phyloP scores from a whole-genome alignment of 2,329 filamentous ascomycete genomes.

The Claviceps maximensis region DNA sequence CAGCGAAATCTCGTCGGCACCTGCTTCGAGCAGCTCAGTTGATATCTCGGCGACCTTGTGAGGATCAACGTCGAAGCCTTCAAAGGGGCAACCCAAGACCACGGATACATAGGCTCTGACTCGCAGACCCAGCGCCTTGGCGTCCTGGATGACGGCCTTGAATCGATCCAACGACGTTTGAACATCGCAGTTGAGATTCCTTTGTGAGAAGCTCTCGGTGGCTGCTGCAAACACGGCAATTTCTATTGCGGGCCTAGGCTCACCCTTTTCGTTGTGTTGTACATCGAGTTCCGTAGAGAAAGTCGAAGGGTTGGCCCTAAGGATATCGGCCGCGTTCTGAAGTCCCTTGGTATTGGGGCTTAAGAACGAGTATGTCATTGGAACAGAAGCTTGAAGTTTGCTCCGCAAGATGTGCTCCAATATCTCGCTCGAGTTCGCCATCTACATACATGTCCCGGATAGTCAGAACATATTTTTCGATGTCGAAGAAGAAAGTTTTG shows the following conservation, averaged over 20 bases:
- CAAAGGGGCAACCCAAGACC: conserved; percentile 68
- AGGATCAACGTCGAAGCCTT: conserved; percentile 51
- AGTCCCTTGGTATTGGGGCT: conserved; percentile 66
- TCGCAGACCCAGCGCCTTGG: conserved; percentile 50
- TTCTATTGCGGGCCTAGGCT: conserved; percentile 42
- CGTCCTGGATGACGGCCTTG: conserved; percentile 53
- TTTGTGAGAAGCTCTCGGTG: conserved; percentile 66
- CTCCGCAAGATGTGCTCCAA: conserved; percentile 52
- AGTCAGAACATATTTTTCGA: neutral
- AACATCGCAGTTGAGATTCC: conserved; percentile 73
- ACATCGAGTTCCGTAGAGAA: conserved; percentile 38
- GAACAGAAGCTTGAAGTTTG: conserved; percentile 37
- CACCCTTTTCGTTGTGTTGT: conserved; percentile 20
- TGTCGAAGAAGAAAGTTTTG: too few relatives aligned
- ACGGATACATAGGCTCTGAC: conserved; percentile 73
- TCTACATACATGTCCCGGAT: conserved; percentile 30
- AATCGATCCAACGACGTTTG: conserved; percentile 60
- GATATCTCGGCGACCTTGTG: conserved; percentile 53
- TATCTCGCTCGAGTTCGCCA: conserved; percentile 67
- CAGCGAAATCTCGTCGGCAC: conserved; percentile 79
- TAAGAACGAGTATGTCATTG: conserved; percentile 67
- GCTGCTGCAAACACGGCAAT: conserved; percentile 72
- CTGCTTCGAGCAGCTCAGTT: conserved; percentile 62
- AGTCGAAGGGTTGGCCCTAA: conserved; percentile 36
- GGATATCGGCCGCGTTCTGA: conserved; percentile 43